These are phyloP conservation scores for Penicillium arizonense DNA, from an alignment of 495 filamentous ascomycete species.

Conservation along the genomic window DNA sequence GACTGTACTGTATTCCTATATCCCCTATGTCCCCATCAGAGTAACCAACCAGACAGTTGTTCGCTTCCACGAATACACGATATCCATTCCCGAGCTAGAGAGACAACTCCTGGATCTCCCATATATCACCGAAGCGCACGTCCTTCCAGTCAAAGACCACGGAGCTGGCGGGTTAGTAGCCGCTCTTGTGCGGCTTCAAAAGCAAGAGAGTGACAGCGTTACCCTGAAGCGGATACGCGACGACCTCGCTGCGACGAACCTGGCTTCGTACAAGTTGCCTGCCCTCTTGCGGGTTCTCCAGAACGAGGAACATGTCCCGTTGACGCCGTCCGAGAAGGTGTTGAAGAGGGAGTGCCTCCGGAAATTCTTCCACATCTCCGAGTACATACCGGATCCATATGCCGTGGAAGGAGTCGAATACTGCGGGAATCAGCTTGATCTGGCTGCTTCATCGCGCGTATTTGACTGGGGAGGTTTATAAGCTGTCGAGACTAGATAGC, in stretches of 20 bases:
- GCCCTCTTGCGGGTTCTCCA: not conserved
- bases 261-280: not conserved
- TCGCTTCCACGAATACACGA: not conserved
- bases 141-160: not conserved
- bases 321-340: not conserved
- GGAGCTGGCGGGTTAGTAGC: not conserved
- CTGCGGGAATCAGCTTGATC: not conserved
- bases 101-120: not conserved
- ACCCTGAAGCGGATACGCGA: not conserved
- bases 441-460: not conserved
- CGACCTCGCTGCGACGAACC: not conserved
- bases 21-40: not conserved
- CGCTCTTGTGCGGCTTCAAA: not conserved
- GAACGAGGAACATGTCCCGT: not conserved
- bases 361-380: not conserved
- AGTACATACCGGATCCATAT: not conserved
- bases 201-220: not conserved
- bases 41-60: not conserved
- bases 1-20: slow-evolving; percentile 1
- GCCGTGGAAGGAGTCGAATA: not conserved
- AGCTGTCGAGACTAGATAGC: not conserved
- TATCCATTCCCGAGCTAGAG: slow-evolving; percentile 4
- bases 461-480: not conserved
- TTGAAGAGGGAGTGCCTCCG: not conserved
- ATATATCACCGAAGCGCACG: slow-evolving; percentile 3